Base-by-base conservation (phyloP, 1,284 basidiomycete genomes). In the Gymnopus androsaceus region DNA sequence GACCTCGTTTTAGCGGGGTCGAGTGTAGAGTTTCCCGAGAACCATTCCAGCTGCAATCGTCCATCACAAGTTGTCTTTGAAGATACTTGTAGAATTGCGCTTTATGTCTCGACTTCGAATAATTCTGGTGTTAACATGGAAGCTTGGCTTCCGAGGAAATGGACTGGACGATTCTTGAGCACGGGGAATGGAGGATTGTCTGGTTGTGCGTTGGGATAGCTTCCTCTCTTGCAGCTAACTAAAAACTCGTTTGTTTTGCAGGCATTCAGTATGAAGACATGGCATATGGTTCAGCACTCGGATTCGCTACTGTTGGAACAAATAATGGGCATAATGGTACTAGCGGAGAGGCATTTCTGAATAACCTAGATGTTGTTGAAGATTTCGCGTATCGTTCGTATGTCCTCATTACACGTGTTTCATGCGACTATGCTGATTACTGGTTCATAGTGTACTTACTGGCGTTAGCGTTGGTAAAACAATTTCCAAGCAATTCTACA, bases 291-390 rank as follows among this genome's bases (percentile, higher is more conserved):
- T 45, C 65, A 9, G 57, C 63, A 3, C 51, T 69, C 4, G 60
- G 65, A 23, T 67, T 54, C 30, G 52, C 67, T 3, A 60, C 64
- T 8, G 56, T 69, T 28, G 67, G 59, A 3, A 61, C 66, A 2
- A 64, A 71, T 59, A 69, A 66, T 42, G 69, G 69, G 4, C 67
- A 68, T 57, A 66, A 69, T 42, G 68, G 68, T 3, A 49, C 59
- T n/a, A 54, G 45, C 15, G 66, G 65, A 2, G 9, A 19, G 6
- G 28, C 59, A 5, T 67, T 70, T 51, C 53, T 65, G 3, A 58
- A 66, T 23, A 58, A 64, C 19, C 58, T 62, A 9, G 64, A 70
- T 51, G 61, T 66, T 3, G 40, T 69, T 30, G 60, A 57, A 25
- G 69, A 72, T 52, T 70, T 64, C 57, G 64, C 67, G 0, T 63